Evolutionary conservation across 805 yeast genomes (phyloP).

Genomic region (Saccharomycopsis sp.): DNA sequence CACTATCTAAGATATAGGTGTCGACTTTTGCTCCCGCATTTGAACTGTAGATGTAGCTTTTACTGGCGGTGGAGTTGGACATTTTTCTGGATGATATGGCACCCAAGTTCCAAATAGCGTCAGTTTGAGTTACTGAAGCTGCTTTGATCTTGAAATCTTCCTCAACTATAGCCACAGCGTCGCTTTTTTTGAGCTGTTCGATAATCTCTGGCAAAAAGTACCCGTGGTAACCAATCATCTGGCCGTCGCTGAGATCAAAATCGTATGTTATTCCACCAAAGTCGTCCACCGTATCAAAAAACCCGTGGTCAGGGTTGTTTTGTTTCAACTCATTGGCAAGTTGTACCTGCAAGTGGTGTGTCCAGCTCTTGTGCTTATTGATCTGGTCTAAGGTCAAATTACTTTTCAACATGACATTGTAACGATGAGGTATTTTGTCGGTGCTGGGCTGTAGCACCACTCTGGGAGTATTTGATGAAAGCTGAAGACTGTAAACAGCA

Average conservation of each 20-base stretch:
- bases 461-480: neutral
- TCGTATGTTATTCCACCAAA: neutral
- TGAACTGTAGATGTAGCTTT: neutral
- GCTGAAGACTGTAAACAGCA: neutral
- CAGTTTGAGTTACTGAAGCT: neutral
- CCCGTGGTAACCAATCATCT: neutral
- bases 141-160: neutral
- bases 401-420: neutral
- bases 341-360: neutral
- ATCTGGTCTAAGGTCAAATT: neutral
- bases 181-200: neutral
- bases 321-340: neutral
- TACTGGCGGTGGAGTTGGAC: neutral
- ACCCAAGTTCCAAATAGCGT: conserved; percentile 1
- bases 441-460: neutral
- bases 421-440: neutral
- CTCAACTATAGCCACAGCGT: neutral
- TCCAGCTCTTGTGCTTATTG: neutral
- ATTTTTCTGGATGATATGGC: neutral
- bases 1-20: neutral
- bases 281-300: neutral
- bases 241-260: neutral
- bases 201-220: neutral
- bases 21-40: neutral
- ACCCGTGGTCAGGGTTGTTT: neutral